Conservation (phyloP, 495 filamentous ascomycete genomes). For the Penicillium malachiteum region DNA sequence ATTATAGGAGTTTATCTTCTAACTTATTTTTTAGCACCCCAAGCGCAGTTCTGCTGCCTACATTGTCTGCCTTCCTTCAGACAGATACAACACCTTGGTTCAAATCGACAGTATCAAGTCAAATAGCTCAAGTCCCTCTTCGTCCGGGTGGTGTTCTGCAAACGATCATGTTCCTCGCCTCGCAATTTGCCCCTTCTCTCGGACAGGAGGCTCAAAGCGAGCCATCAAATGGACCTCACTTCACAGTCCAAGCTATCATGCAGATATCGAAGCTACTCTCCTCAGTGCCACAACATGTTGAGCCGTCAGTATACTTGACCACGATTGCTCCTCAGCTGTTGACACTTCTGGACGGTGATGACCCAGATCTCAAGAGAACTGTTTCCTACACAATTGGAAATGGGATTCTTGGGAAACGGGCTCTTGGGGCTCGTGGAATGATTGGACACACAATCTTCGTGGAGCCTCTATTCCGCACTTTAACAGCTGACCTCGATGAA, state of each 20-base stretch:
- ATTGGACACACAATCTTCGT: constrained; percentile 69
- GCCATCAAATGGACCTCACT: constrained; percentile 53
- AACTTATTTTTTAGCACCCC: constrained; percentile 33
- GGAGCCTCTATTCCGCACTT: constrained; percentile 59
- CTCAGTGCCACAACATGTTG: constrained; percentile 57
- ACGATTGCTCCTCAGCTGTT: constrained; percentile 67
- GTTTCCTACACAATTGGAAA: constrained; percentile 73
- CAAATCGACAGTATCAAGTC: constrained; percentile 46
- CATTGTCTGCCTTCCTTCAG: constrained; percentile 47
- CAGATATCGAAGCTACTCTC: constrained; percentile 64
- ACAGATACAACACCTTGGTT: constrained; percentile 48
- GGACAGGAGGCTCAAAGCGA: constrained; percentile 37
- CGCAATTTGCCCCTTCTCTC: constrained; percentile 50
- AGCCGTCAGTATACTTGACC: constrained; percentile 58
- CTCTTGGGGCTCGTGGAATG: constrained; percentile 65
- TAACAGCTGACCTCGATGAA: constrained; percentile 53
- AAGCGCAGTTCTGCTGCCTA: constrained; percentile 43
- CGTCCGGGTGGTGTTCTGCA: constrained; percentile 63
- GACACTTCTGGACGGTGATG: constrained; percentile 62
- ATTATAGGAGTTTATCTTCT: constrained; percentile 10
- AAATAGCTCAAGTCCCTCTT: constrained; percentile 63
- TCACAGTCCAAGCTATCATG: constrained; percentile 71
- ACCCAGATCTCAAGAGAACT: constrained; percentile 61
- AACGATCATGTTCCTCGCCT: constrained; percentile 69
- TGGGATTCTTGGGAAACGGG: constrained; percentile 66